Percentiles rank a stretch among this genome's conserved stretches.
These are phyloP conservation scores for Ogataea angusta DNA, from an alignment of 805 yeast species.

Conservation along the genomic window DNA sequence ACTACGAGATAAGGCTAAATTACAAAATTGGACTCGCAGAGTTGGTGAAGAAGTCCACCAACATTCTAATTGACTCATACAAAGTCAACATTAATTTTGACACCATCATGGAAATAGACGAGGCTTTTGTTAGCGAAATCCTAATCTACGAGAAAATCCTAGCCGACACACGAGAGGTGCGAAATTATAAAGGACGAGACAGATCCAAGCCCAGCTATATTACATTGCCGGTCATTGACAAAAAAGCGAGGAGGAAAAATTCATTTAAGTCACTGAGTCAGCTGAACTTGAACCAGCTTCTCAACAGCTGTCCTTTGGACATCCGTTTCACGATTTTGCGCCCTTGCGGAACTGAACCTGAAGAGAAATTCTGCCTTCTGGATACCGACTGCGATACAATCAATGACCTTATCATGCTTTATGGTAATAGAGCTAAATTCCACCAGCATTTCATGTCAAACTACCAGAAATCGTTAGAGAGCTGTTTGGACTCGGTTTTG, in stretches of 20 bases:
- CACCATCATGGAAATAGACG: slow-evolving; percentile 40
- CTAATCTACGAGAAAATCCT: slow-evolving; percentile 32
- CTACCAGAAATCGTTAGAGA: slow-evolving; percentile 34
- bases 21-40: slow-evolving; percentile 50
- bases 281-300: slow-evolving; percentile 16
- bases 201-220: slow-evolving; percentile 23
- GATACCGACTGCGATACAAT: slow-evolving; percentile 37
- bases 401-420: slow-evolving; percentile 44
- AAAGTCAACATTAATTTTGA: slow-evolving; percentile 42
- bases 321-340: slow-evolving; percentile 30
- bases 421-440: slow-evolving; percentile 49
- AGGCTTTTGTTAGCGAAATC: slow-evolving; percentile 41
- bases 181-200: slow-evolving; percentile 23
- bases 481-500: slow-evolving; percentile 36
- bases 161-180: slow-evolving; percentile 29
- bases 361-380: slow-evolving; percentile 27
- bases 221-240: slow-evolving; percentile 31
- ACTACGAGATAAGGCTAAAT: slow-evolving; percentile 33
- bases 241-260: slow-evolving; percentile 15
- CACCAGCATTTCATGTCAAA: slow-evolving; percentile 48
- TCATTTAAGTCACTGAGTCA: slow-evolving; percentile 22
- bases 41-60: slow-evolving; percentile 45
- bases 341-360: slow-evolving; percentile 25
- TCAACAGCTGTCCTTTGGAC: slow-evolving; percentile 31
- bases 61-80: slow-evolving; percentile 49